Evolutionary conservation across 306 rosid genomes (phyloP).

Genomic region (Astragalus glycyphyllos): DNA sequence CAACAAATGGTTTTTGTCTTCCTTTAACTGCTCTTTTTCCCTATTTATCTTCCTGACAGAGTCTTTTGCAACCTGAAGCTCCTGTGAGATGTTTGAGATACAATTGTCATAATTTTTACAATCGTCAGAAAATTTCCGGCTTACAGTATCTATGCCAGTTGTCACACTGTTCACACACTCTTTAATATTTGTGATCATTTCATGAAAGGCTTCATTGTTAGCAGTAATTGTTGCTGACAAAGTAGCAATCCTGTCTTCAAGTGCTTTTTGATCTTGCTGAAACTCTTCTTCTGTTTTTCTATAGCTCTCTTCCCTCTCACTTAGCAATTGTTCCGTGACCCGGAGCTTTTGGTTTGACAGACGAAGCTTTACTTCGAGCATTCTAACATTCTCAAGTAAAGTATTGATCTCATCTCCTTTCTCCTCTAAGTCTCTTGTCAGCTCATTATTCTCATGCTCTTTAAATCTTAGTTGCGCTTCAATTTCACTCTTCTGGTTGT

Average conservation of each 20-base stretch:
- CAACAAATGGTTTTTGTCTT: slow-evolving; percentile 49
- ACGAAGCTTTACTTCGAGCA: slow-evolving; percentile 87
- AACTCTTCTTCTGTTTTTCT: slow-evolving; percentile 61
- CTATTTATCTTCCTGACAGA: slow-evolving; percentile 51
- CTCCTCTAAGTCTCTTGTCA: slow-evolving; percentile 75
- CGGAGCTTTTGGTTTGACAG: slow-evolving; percentile 97
- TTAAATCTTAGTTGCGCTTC: slow-evolving; percentile 36
- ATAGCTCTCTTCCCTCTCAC: slow-evolving; percentile 83
- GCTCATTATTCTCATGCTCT: slow-evolving; percentile 24
- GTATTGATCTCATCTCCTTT: slow-evolving; percentile 68
- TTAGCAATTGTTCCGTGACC: slow-evolving; percentile 81
- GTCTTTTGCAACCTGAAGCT: slow-evolving; percentile 64
- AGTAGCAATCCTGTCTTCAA: slow-evolving; percentile 62
- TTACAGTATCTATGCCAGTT: slow-evolving; percentile 56
- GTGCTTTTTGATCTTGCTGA: slow-evolving; percentile 63
- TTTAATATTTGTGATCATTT: slow-evolving; percentile 49
- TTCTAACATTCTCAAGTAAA: slow-evolving; percentile 64
- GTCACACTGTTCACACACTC: slow-evolving; percentile 48
- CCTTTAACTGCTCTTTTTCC: slow-evolving; percentile 55
- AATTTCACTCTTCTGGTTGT: slow-evolving; percentile 50
- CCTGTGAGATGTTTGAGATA: slow-evolving; percentile 53
- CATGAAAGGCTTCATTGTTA: slow-evolving; percentile 60
- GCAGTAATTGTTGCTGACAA: slow-evolving; percentile 60
- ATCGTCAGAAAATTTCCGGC: slow-evolving; percentile 53
- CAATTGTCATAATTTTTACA: slow-evolving; percentile 45